Evolutionary conservation across 2,329 filamentous ascomycete species (phyloP).

Genomic region (Colletotrichum chrysophilum): DNA sequence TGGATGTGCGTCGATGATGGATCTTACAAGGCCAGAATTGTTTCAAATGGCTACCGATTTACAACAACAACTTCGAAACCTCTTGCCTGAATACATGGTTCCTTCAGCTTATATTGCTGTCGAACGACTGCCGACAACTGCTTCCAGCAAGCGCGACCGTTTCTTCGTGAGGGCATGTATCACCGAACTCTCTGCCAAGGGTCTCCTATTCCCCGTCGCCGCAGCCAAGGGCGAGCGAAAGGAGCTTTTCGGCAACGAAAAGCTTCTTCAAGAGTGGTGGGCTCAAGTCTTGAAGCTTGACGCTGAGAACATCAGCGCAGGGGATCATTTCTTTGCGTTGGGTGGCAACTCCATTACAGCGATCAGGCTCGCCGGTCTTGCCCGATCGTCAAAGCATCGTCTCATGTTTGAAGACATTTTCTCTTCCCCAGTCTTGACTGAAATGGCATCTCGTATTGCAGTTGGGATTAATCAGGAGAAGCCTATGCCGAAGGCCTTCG

Average conservation of each 20-base stretch:
- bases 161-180: conserved; percentile 16
- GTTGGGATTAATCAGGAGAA: neutral
- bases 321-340: neutral
- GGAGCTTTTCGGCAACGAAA: neutral
- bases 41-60: neutral
- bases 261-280: neutral
- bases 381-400: neutral
- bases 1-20: neutral
- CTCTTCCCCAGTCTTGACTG: neutral
- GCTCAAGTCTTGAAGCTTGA: neutral
- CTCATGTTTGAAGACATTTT: neutral
- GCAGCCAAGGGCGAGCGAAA: neutral
- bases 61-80: conserved; percentile 34
- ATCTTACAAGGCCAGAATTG: neutral
- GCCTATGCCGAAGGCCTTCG: neutral
- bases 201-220: neutral
- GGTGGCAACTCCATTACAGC: conserved; percentile 10
- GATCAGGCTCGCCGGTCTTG: neutral
- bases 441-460: neutral
- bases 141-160: conserved; percentile 25
- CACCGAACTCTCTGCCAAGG: neutral
- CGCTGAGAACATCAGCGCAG: neutral
- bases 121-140: conserved; percentile 21
- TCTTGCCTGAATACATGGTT: conserved; percentile 41
- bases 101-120: conserved; percentile 35